Evolutionary conservation across 108 stramenopile species (phyloP).

Genomic region (Nannochloropsis salina): DNA sequence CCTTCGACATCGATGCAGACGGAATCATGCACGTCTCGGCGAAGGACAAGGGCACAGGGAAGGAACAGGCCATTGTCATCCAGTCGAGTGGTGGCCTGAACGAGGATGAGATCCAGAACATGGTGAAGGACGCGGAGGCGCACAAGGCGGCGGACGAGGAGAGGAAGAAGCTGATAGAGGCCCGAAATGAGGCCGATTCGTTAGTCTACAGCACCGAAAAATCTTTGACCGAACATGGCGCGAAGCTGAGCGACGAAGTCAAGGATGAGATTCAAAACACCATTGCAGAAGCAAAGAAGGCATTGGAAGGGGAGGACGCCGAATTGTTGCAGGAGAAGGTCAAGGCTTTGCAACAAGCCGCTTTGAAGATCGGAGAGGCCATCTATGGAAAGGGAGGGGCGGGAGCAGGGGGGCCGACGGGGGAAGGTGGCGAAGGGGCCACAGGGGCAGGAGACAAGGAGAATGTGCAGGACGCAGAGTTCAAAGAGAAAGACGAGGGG

Average conservation of each 20-base stretch:
- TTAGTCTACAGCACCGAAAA: slow-evolving; percentile 68
- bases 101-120: slow-evolving; percentile 95
- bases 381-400: slow-evolving; percentile 73
- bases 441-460: slow-evolving; percentile 67
- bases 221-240: slow-evolving; percentile 64
- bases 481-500: slow-evolving; percentile 73
- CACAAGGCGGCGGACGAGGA: slow-evolving; percentile 89
- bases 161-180: slow-evolving; percentile 84
- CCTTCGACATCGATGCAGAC: slow-evolving; percentile 99
- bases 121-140: slow-evolving; percentile 98
- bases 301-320: slow-evolving; percentile 70
- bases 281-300: slow-evolving; percentile 56
- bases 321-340: slow-evolving; percentile 87
- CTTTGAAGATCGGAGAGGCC: slow-evolving; percentile 98
- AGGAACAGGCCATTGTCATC: slow-evolving; percentile 97
- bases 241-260: slow-evolving; percentile 85
- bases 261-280: slow-evolving; percentile 80
- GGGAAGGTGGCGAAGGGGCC: slow-evolving; percentile 45
- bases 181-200: slow-evolving; percentile 92
- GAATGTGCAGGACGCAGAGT: slow-evolving; percentile 88
- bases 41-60: slow-evolving; percentile 98
- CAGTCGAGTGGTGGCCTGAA: slow-evolving; percentile 88
- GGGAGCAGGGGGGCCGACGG: slow-evolving; percentile 51
- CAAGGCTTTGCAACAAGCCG: slow-evolving; percentile 76
- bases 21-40: slow-evolving; percentile 96